Evolutionary conservation across 257 asterid genomes (phyloP), one percentile per base, ranked within the genome.

Genomic region (Nicotiana paniculata): DNA sequence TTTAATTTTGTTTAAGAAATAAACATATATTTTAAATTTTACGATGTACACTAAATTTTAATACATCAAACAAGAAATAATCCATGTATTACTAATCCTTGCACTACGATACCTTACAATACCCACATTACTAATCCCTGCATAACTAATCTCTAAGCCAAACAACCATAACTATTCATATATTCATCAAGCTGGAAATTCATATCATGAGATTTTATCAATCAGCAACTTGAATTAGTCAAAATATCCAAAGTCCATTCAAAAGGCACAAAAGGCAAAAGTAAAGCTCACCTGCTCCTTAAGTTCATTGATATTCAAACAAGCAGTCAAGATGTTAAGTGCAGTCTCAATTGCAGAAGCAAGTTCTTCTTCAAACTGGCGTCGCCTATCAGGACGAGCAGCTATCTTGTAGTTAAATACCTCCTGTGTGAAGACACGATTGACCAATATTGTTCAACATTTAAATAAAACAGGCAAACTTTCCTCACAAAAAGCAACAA

Each of bases 311-410:
- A 94, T 87, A 84, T 82, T 91, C 91, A 94, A 90, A 89, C 99
- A 96, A 83, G 97, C 96, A 75, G 97, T 93, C 89, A 96, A 90
- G 86, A 96, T 88, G 85, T 87, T 85, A 83, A 94, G 97, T 79
- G 98, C 94, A 59, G 87, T 84, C 88, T 94, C 97, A 82, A 90
- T 87, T 70, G 93, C 93, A 48, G 95, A 93, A 82, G 95, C 91
- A 82, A 96, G 97, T 88, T 96, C 99, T 65, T 89, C 86, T 89
- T 94, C 98, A 28, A 96, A 93, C 80, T 82, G 90, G 82, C 98
- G 99, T 48, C 99, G 97, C 87, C 99, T 92, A 82, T 96, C 98
- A 85, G 98, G 98, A 69, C 99, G 97, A 66, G 92, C 97, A 67
- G 99, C 91, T 86, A 96, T 96, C 91, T 94, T 94, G 90, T 94